Conservation (phyloP, 345 rosid genomes). For the Citrus mangshanensis region DNA sequence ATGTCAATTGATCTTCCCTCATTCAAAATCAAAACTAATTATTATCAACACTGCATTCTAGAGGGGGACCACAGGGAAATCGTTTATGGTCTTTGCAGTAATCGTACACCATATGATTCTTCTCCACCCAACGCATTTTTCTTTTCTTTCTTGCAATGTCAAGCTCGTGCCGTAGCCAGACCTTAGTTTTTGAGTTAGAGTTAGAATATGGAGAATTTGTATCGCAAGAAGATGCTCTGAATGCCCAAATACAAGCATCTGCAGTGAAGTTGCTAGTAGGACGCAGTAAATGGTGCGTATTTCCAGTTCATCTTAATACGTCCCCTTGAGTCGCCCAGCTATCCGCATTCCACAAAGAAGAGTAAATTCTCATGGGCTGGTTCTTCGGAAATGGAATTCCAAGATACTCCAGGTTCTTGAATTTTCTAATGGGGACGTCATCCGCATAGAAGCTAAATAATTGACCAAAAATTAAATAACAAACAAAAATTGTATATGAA, state of each 20-base stretch:
- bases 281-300: constrained; percentile 42
- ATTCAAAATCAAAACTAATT: background rate
- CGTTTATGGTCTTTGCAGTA: constrained; percentile 46
- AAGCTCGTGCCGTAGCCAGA: constrained; percentile 44
- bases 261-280: constrained; percentile 36
- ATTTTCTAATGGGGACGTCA: constrained; percentile 45
- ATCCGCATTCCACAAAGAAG: constrained; percentile 63
- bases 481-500: too few species aligned
- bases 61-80: constrained; percentile 46
- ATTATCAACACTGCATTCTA: constrained; percentile 27
- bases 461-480: background rate
- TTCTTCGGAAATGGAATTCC: constrained; percentile 48
- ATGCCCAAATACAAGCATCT: constrained; percentile 31
- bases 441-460: constrained; percentile 45
- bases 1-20: background rate
- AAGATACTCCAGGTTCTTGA: constrained; percentile 48
- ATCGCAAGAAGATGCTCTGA: constrained; percentile 28
- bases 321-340: constrained; percentile 71
- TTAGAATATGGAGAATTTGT: constrained; percentile 4
- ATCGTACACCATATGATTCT: constrained; percentile 46
- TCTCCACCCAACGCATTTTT: constrained; percentile 49
- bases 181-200: constrained; percentile 17
- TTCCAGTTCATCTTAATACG: constrained; percentile 56
- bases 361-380: constrained; percentile 62
- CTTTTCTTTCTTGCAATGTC: constrained; percentile 23